Evolutionary conservation across 2,329 filamentous ascomycete species (phyloP).

Genomic region (Zarea fungicola): DNA sequence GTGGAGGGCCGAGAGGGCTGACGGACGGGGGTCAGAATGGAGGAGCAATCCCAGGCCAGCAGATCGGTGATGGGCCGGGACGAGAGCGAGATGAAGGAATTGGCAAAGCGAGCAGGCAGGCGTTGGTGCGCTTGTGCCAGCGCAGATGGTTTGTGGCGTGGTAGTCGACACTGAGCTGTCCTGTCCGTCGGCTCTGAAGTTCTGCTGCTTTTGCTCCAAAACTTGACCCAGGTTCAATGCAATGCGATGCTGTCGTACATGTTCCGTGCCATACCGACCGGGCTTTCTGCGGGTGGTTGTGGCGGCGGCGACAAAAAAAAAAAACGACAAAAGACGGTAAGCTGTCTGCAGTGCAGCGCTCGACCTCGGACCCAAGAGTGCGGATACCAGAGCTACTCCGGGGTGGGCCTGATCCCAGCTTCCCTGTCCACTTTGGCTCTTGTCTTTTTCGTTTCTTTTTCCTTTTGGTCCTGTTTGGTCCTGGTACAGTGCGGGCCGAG

Average conservation of each 20-base stretch:
- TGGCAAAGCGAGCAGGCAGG: conserved; percentile 3
- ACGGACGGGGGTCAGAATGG: conserved; percentile 3
- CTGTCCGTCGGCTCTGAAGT: too few species aligned
- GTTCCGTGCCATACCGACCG: neutral
- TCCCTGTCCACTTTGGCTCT: neutral
- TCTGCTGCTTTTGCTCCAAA: too few species aligned
- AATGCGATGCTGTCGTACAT: conserved; percentile 8
- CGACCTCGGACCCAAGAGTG: conserved; percentile 9
- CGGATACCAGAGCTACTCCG: conserved; percentile 10
- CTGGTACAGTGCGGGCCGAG: conserved; percentile 5
- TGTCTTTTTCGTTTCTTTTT: conserved; percentile 2
- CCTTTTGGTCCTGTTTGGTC: conserved; percentile 5
- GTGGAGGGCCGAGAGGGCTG: neutral
- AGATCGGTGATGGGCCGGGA: conserved; percentile 8
- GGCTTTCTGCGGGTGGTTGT: neutral
- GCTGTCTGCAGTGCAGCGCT: conserved; percentile 1
- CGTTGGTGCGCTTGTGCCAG: neutral
- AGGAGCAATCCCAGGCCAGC: conserved; percentile 7
- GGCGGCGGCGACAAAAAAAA: conserved; percentile 7
- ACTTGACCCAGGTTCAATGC: conserved; percentile 12
- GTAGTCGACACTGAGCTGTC: too few species aligned
- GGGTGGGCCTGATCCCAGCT: conserved; percentile 2
- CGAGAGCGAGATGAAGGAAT: conserved; percentile 2
- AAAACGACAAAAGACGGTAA: conserved; percentile 13
- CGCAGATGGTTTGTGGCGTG: too few species aligned